A percentile compares a stretch with the other conserved stretches of the same genome.
Evolutionary conservation across 768 basidiomycete genomes (phyloP).

Genomic region (Kwoniella sp.): DNA sequence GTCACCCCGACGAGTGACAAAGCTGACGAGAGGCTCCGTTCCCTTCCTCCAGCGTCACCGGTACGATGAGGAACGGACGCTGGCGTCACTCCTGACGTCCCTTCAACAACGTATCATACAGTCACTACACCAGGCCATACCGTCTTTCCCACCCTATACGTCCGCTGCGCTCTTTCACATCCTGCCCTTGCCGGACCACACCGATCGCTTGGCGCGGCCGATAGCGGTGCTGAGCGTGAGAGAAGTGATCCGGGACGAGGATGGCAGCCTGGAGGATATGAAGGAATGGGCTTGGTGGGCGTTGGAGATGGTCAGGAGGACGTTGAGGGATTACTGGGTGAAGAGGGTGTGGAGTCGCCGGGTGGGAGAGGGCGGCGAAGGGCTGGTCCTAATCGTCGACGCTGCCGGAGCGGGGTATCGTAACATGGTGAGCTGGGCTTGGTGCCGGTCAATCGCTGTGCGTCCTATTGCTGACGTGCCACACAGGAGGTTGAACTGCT

Average conservation of each 20-base stretch:
- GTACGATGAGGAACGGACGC: conserved; percentile 28
- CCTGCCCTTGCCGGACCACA: conserved; percentile 35
- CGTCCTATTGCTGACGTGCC: background rate
- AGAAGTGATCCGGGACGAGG: conserved; percentile 32
- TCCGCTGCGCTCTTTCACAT: conserved; percentile 39
- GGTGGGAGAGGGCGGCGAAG: conserved; percentile 27
- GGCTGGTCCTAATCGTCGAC: conserved; percentile 43
- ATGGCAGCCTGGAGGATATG: conserved; percentile 34
- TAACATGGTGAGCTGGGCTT: conserved; percentile 39
- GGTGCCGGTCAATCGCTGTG: background rate
- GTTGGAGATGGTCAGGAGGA: conserved; percentile 39
- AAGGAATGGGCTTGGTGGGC: conserved; percentile 47
- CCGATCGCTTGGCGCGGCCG: conserved; percentile 37
- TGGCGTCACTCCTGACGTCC: conserved; percentile 19
- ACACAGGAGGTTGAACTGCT: conserved; percentile 47
- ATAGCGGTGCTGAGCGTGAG: conserved; percentile 40
- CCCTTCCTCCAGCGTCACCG: conserved; percentile 26
- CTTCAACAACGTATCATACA: conserved; percentile 23
- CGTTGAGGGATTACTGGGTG: conserved; percentile 34
- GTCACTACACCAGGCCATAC: conserved; percentile 28
- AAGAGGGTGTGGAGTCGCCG: conserved; percentile 12
- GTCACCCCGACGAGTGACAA: background rate
- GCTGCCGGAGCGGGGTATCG: conserved; percentile 44
- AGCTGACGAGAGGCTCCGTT: background rate
- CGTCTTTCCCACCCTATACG: conserved; percentile 25